phyloP scores from a whole-genome alignment of 2,329 filamentous ascomycete species.

The Parastagonospora avenae region DNA sequence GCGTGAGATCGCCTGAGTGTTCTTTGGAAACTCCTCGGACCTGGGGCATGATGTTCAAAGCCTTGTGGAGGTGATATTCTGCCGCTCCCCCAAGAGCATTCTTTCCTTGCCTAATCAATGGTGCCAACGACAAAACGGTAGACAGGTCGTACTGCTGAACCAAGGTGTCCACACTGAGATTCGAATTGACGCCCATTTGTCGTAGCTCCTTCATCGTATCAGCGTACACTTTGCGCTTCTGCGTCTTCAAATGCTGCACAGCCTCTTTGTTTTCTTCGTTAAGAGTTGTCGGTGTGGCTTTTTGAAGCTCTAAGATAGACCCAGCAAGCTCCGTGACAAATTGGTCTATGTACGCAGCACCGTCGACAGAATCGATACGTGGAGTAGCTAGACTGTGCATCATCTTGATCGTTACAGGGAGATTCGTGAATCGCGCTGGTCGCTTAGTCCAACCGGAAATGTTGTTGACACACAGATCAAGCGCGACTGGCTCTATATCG shows the following conservation, averaged over 20 bases:
- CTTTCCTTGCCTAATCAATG: conserved; percentile 36
- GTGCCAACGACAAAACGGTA: conserved; percentile 66
- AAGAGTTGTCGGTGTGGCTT: conserved; percentile 79
- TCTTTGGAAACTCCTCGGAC: conserved; percentile 70
- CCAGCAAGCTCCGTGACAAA: conserved; percentile 73
- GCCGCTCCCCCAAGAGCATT: conserved; percentile 39
- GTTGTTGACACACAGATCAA: conserved; percentile 25
- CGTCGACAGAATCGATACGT: conserved; percentile 59
- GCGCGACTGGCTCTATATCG: conserved; percentile 13
- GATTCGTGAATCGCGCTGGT: conserved; percentile 72
- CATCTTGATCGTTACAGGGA: conserved; percentile 70
- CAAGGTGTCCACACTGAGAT: conserved; percentile 75
- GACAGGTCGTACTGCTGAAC: conserved; percentile 74
- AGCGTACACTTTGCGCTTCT: conserved; percentile 88
- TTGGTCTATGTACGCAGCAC: conserved; percentile 64
- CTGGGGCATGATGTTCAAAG: conserved; percentile 73
- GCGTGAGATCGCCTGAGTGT: conserved; percentile 83
- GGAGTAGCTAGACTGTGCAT: conserved; percentile 70
- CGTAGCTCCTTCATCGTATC: conserved; percentile 83
- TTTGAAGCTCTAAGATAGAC: conserved; percentile 74
- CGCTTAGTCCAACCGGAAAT: conserved; percentile 45
- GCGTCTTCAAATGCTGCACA: conserved; percentile 86
- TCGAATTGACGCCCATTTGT: conserved; percentile 87
- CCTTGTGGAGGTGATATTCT: conserved; percentile 78
- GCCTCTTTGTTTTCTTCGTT: conserved; percentile 84